Evolutionary conservation across 176 grass and related monocot species (phyloP).

Genomic region (Aegilops tauschii): DNA sequence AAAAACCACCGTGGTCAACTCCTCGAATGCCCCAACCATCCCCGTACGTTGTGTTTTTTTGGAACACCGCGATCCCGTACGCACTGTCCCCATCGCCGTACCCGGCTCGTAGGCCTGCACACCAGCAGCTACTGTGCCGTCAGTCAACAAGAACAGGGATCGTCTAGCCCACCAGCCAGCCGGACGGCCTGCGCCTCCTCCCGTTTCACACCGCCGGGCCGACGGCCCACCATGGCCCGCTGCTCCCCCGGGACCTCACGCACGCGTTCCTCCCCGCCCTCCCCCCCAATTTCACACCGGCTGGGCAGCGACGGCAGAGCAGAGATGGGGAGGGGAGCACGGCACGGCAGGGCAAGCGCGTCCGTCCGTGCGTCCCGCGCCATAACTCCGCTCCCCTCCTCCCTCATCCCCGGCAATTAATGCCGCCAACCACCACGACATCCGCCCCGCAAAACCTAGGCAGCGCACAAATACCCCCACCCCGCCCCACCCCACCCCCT

Average conservation of each 20-base stretch:
- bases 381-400: conserved; percentile 40
- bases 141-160: too few species aligned
- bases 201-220: background rate
- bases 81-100: too few species aligned
- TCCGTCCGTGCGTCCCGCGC: conserved; percentile 12
- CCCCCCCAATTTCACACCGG: background rate
- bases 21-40: background rate
- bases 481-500: conserved; percentile 29
- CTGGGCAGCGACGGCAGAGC: background rate
- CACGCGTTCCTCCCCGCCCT: conserved; percentile 6
- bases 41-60: too few species aligned
- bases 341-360: background rate
- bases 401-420: conserved; percentile 52
- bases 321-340: background rate
- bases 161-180: background rate
- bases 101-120: too few species aligned
- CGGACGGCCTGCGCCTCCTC: background rate
- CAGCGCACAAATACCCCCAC: conserved; percentile 39
- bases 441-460: conserved; percentile 39
- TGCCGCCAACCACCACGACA: conserved; percentile 42
- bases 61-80: too few species aligned
- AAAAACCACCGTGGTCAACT: background rate
- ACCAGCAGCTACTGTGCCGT: too few species aligned
- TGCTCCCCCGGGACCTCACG: background rate
- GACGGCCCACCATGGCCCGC: background rate